These are phyloP conservation scores for Barnettozyma californica DNA, from an alignment of 805 yeast genomes.

Conservation along the genomic window DNA sequence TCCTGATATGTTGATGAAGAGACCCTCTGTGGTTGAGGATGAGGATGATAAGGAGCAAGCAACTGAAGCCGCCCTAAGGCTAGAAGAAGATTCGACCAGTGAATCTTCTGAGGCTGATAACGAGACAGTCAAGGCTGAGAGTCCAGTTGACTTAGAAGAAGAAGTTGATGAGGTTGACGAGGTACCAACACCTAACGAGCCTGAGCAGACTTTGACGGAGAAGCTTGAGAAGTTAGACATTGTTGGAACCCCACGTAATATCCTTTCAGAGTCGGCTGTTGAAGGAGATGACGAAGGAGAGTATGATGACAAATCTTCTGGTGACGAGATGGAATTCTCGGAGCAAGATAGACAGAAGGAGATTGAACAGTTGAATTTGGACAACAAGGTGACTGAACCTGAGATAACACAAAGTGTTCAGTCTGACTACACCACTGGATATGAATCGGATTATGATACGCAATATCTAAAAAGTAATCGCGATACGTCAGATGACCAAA, in stretches of 20 bases:
- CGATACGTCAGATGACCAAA: slow-evolving; percentile 2
- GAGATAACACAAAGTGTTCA: slow-evolving; percentile 15
- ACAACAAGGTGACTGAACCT: not conserved
- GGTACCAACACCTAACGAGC: not conserved
- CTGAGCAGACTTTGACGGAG: slow-evolving; percentile 12
- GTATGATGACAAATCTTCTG: slow-evolving; percentile 19
- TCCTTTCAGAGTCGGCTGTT: slow-evolving; percentile 23
- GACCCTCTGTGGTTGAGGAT: slow-evolving; percentile 7
- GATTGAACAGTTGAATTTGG: slow-evolving; percentile 7
- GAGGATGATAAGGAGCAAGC: slow-evolving; percentile 8
- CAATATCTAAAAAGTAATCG: slow-evolving; percentile 10
- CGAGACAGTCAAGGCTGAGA: slow-evolving; percentile 1
- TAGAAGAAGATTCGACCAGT: slow-evolving; percentile 3
- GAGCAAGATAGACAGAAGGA: slow-evolving; percentile 20
- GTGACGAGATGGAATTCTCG: slow-evolving; percentile 19
- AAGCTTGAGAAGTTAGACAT: slow-evolving; percentile 16
- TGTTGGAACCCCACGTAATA: slow-evolving; percentile 4
- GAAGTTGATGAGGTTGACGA: slow-evolving; percentile 11
- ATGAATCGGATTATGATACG: slow-evolving; percentile 64
- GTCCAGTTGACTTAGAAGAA: slow-evolving; percentile 10
- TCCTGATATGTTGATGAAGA: slow-evolving; percentile 18
- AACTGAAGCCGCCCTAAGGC: slow-evolving; percentile 8
- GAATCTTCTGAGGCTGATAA: not conserved
- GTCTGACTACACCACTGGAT: slow-evolving; percentile 46
- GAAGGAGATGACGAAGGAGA: slow-evolving; percentile 29